Base-by-base conservation (phyloP, 2,329 filamentous ascomycete genomes). In the Aspergillus ibericus region DNA sequence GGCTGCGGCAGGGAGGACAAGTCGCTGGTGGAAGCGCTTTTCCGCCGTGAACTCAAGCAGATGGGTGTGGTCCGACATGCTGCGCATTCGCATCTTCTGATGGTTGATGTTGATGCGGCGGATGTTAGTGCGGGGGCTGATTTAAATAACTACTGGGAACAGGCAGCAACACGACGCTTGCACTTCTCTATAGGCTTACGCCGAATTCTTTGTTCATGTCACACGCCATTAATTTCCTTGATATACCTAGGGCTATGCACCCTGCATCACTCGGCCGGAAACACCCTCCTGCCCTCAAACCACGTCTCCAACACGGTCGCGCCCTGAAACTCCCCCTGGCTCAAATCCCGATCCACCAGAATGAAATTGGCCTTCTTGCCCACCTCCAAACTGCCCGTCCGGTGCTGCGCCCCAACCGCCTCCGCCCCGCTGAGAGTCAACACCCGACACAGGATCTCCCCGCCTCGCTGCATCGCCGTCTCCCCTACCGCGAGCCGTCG, bases 281-380 rank as follows among this genome's bases (percentile, higher is more conserved):
- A 63, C 8, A 66, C 63, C 16, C 55, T 60, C 53, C 57, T 35
- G 3, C 65, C 65, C 40, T 66, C 63, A 53, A 74, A 74, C 53
- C 68, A 72, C 1, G 70, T 72, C 56, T 62, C 61, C 52, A 72
- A 38, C 10, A 73, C 69, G 22, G 40, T 63, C 9, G 70, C 70
- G 1, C 64, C 67, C 3, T 58, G 61, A 48, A 73, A 72, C 8
- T 68, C 58, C 1, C 69, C 72, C 32, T 65, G 60, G 46, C 65
- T 70, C 29, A 73, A 59, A 60, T 73, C 68, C 15, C 62, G 48
- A 59, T 72, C 66, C 13, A 72, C 59, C 9, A 68, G 60, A 46
- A 73, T 70, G 35, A 74, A 72, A 56, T 71, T 72, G 16, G 70
- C 71, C 51, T 63, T 68, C 64, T 75, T 74, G 15, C 70, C 68